Conservation (phyloP, 768 basidiomycete species). For the Clavulina sp. region DNA sequence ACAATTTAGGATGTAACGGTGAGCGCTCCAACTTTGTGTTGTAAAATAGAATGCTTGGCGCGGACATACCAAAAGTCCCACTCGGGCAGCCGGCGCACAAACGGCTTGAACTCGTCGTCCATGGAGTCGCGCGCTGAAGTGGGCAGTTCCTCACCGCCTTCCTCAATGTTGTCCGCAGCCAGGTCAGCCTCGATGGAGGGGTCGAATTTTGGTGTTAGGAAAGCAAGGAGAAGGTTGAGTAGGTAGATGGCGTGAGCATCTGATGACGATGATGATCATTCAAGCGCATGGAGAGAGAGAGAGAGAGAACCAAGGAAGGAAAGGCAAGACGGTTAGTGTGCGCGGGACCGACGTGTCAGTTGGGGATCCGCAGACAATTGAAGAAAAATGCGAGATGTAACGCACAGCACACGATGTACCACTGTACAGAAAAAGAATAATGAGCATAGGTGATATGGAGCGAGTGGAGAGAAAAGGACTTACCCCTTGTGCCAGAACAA, state of each 20-base stretch:
- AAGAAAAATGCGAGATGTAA: constrained; percentile 7
- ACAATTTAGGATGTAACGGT: neutral
- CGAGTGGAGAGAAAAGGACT: constrained; percentile 21
- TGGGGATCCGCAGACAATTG: neutral
- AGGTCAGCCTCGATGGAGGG: constrained; percentile 89
- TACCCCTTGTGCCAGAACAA: constrained; percentile 79
- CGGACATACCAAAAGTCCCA: constrained; percentile 83
- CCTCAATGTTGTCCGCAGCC: constrained; percentile 87
- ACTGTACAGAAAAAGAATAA: constrained; percentile 29
- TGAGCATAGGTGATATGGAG: constrained; percentile 8
- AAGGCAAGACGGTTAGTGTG: neutral
- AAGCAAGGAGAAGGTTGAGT: constrained; percentile 88
- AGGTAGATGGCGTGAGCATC: constrained; percentile 91
- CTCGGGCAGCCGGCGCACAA: constrained; percentile 86
- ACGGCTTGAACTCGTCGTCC: constrained; percentile 95
- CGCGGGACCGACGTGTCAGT: no score
- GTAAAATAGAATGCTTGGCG: no score
- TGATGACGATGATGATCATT: constrained; percentile 16
- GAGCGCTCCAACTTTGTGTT: neutral
- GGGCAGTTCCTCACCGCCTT: constrained; percentile 45
- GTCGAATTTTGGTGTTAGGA: constrained; percentile 95
- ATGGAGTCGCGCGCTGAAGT: constrained; percentile 15
- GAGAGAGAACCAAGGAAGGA: neutral
- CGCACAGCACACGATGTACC: constrained; percentile 47
- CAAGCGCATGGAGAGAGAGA: neutral